Conservation (phyloP, 2,329 filamentous ascomycete species). For the Kalmusia sp. region DNA sequence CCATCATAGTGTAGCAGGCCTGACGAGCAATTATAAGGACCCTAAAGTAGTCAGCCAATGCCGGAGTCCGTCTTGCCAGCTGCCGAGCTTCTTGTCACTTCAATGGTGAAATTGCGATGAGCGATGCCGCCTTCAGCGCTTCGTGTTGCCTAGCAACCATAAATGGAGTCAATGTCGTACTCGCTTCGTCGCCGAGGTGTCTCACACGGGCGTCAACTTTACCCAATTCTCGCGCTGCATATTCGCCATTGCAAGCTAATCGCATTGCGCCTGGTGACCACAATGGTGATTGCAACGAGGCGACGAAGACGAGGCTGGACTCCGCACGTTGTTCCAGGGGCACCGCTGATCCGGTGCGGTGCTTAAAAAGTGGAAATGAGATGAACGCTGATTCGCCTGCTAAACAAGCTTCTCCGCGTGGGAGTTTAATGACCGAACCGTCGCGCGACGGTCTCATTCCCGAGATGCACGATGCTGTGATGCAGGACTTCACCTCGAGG, state of each 20-base stretch:
- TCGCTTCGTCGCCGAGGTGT: background rate
- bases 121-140: background rate
- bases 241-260: background rate
- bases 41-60: too few relatives aligned
- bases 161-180: background rate
- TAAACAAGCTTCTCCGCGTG: slow-evolving; percentile 27
- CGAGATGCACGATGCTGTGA: background rate
- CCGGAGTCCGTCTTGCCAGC: slow-evolving; percentile 2
- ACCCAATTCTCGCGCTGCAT: slow-evolving; percentile 1
- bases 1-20: too few relatives aligned
- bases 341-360: slow-evolving; percentile 14
- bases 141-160: background rate
- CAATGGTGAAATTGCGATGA: slow-evolving; percentile 4
- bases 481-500: too few relatives aligned
- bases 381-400: slow-evolving; percentile 30
- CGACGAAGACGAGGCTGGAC: background rate
- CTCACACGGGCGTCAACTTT: background rate
- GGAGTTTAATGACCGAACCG: slow-evolving; percentile 28
- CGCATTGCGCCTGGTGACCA: too few relatives aligned
- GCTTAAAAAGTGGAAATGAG: slow-evolving; percentile 47
- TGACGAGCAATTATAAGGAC: too few relatives aligned
- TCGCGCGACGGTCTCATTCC: background rate
- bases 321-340: background rate
- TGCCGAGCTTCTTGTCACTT: background rate
- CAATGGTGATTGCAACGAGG: too few relatives aligned